These are phyloP conservation scores for Thraustotheca clavata DNA, from an alignment of 352 stramenopile genomes.

Conservation along the genomic window DNA sequence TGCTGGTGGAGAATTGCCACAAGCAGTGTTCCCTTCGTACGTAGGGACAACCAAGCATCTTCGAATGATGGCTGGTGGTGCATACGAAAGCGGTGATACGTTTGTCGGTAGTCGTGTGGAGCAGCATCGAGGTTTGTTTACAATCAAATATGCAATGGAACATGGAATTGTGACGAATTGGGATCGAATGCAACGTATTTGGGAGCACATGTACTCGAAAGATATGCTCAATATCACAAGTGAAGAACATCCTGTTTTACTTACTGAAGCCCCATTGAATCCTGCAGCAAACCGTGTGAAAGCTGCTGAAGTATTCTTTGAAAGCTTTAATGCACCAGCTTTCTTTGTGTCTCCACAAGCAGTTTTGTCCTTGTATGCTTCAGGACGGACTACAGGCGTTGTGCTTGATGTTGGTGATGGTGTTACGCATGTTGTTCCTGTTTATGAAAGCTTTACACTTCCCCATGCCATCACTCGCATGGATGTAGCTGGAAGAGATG, in stretches of 20 bases:
- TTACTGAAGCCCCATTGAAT: slow-evolving; percentile 77
- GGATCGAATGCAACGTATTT: slow-evolving; percentile 83
- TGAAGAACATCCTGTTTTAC: slow-evolving; percentile 76
- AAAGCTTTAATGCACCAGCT: slow-evolving; percentile 78
- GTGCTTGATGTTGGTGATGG: slow-evolving; percentile 86
- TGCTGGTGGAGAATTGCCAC: slow-evolving; percentile 61
- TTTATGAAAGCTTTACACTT: slow-evolving; percentile 78
- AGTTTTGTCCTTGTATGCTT: slow-evolving; percentile 84
- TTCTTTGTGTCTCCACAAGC: slow-evolving; percentile 81
- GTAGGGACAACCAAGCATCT: slow-evolving; percentile 67
- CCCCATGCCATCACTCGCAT: slow-evolving; percentile 72
- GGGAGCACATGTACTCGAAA: slow-evolving; percentile 85
- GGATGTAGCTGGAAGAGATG: slow-evolving; percentile 76
- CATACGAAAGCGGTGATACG: slow-evolving; percentile 57
- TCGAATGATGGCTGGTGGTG: slow-evolving; percentile 76
- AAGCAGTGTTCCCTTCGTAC: slow-evolving; percentile 71
- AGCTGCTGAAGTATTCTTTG: slow-evolving; percentile 78
- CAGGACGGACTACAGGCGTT: slow-evolving; percentile 76
- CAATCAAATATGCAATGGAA: slow-evolving; percentile 81
- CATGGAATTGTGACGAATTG: slow-evolving; percentile 80
- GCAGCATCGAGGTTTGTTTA: slow-evolving; percentile 74
- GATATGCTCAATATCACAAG: slow-evolving; percentile 82
- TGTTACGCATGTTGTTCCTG: slow-evolving; percentile 77
- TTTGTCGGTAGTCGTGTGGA: slow-evolving; percentile 73
- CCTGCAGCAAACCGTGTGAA: slow-evolving; percentile 65